Percentiles rank a stretch among this genome's conserved stretches.
Conservation (phyloP, 179 eudicot genomes). For the Spinacia oleracea region DNA sequence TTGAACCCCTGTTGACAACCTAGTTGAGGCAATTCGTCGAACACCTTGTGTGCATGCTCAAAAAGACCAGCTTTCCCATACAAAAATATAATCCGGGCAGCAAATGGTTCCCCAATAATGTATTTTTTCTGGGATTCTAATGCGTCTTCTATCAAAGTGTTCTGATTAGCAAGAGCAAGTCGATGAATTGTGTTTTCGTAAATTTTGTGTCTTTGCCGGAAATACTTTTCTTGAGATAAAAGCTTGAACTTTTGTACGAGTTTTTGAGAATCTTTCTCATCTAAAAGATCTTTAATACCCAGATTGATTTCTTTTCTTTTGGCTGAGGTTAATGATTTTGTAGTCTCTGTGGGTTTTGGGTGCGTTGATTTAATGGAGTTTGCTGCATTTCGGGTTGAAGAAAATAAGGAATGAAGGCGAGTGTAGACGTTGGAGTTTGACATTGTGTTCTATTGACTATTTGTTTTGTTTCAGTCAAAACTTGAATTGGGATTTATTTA, state of each 20-base stretch:
- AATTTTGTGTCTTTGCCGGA: background rate
- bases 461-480: background rate
- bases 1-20: background rate
- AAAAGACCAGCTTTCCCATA: conserved; percentile 39
- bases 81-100: conserved; percentile 5
- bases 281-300: conserved; percentile 16
- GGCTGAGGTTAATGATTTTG: background rate
- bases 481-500: too few relatives aligned
- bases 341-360: conserved; percentile 1
- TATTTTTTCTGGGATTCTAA: conserved; percentile 26
- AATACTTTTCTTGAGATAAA: conserved; percentile 3
- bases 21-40: conserved; percentile 34
- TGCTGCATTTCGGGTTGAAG: conserved; percentile 6
- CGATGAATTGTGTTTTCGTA: conserved; percentile 22
- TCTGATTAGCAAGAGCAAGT: conserved; percentile 13
- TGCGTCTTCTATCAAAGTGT: conserved; percentile 22
- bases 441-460: background rate
- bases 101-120: conserved; percentile 7
- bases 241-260: conserved; percentile 23
- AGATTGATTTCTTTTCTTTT: background rate
- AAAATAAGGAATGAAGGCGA: conserved; percentile 18
- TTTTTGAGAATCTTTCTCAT: conserved; percentile 14
- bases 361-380: conserved; percentile 3
- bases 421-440: conserved; percentile 10
- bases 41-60: conserved; percentile 33